These are phyloP conservation scores for Echria macrotheca DNA, from an alignment of 495 filamentous ascomycete genomes.

Conservation along the genomic window DNA sequence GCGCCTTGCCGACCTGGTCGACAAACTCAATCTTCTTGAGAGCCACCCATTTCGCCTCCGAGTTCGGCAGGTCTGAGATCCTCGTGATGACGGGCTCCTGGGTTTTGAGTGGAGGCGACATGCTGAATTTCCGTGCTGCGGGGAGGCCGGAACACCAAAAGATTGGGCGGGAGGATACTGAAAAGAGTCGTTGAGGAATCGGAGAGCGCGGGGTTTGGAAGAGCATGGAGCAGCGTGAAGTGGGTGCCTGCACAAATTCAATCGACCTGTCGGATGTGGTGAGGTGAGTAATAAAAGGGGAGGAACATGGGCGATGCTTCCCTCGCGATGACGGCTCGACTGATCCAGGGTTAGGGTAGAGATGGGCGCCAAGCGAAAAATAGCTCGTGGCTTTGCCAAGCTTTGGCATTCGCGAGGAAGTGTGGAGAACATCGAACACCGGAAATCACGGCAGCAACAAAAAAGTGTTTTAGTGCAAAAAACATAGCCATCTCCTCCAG, in stretches of 20 bases:
- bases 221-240: not conserved
- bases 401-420: not conserved
- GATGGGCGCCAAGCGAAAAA: too few species aligned
- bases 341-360: too few species aligned
- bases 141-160: not conserved
- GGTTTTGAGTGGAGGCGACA: slow-evolving; percentile 24
- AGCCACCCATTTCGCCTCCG: slow-evolving; percentile 47
- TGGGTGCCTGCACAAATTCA: too few species aligned
- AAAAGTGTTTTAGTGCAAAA: not conserved
- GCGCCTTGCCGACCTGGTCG: slow-evolving; percentile 45
- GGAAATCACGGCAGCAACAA: not conserved
- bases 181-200: not conserved
- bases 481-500: not conserved
- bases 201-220: not conserved
- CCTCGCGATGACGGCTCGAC: not conserved
- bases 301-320: not conserved
- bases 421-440: not conserved
- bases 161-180: not conserved
- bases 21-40: slow-evolving; percentile 47
- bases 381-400: not conserved
- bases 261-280: not conserved
- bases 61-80: slow-evolving; percentile 36
- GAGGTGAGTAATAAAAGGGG: not conserved
- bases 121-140: slow-evolving; percentile 9
- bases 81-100: slow-evolving; percentile 43